Conservation (phyloP, 2,329 filamentous ascomycete species). For the Plenodomus tracheiphilus region DNA sequence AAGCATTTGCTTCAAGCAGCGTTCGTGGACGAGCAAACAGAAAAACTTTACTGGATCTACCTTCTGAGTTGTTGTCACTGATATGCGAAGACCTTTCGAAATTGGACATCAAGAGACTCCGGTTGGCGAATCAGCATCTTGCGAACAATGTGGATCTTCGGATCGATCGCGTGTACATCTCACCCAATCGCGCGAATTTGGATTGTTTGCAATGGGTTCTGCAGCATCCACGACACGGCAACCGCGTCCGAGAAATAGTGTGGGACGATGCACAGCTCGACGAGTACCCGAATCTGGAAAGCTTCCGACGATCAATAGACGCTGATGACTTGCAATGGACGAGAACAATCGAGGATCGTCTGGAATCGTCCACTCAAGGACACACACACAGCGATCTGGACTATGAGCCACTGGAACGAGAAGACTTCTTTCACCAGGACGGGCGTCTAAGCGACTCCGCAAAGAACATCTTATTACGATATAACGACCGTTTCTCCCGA, state of each 20-base stretch:
- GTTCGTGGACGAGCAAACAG: conserved; percentile 10
- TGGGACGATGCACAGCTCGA: conserved; percentile 45
- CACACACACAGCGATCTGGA: conserved; percentile 8
- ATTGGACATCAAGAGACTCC: conserved; percentile 25
- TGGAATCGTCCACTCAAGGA: conserved; percentile 9
- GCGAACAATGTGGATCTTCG: conserved; percentile 27
- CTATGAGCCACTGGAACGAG: conserved; percentile 9
- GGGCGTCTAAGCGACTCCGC: conserved; percentile 18
- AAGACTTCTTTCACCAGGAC: conserved; percentile 13
- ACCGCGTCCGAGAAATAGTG: conserved; percentile 44
- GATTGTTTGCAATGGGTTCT: conserved; percentile 44
- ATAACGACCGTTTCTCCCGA: conserved; percentile 15
- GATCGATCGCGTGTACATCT: conserved; percentile 47
- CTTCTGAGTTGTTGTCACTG: conserved; percentile 20
- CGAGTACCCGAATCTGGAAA: conserved; percentile 16
- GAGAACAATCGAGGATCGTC: conserved; percentile 9
- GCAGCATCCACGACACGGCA: conserved; percentile 39
- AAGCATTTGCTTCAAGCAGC: conserved; percentile 16
- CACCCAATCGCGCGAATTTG: conserved; percentile 47
- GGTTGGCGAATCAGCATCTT: conserved; percentile 19
- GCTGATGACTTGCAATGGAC: conserved; percentile 20
- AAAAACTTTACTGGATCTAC: conserved; percentile 24
- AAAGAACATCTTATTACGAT: conserved; percentile 17
- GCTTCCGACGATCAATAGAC: conserved; percentile 11
- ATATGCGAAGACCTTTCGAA: conserved; percentile 19